Evolutionary conservation across 805 yeast genomes (phyloP).

Genomic region (Ogataea pignaliae): DNA sequence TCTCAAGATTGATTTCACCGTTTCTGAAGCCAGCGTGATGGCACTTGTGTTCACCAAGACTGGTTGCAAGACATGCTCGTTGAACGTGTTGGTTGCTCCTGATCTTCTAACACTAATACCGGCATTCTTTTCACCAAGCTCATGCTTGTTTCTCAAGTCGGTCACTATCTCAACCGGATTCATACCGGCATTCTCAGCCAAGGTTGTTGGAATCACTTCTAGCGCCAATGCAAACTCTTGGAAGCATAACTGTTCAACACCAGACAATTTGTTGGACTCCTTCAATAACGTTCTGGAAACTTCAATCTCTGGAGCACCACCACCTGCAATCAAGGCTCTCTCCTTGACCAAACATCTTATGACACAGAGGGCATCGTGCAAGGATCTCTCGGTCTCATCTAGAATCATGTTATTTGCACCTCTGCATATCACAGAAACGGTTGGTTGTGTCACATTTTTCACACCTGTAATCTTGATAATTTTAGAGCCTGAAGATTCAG

Average conservation of each 20-base stretch:
- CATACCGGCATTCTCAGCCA: slow-evolving; percentile 94
- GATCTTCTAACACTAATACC: slow-evolving; percentile 94
- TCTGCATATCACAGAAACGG: slow-evolving; percentile 87
- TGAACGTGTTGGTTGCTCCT: slow-evolving; percentile 84
- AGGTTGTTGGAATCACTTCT: slow-evolving; percentile 88
- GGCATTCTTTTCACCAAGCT: slow-evolving; percentile 85
- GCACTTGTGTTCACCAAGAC: slow-evolving; percentile 93
- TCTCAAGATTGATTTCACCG: slow-evolving; percentile 91
- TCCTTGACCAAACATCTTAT: slow-evolving; percentile 82
- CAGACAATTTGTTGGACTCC: slow-evolving; percentile 69
- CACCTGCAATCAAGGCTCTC: slow-evolving; percentile 92
- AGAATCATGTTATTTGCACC: slow-evolving; percentile 89
- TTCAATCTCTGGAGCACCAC: slow-evolving; percentile 97
- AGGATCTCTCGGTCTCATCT: slow-evolving; percentile 95
- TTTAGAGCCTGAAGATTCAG: slow-evolving; percentile 83
- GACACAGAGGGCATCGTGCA: slow-evolving; percentile 97
- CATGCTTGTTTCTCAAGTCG: slow-evolving; percentile 87
- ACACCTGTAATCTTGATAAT: slow-evolving; percentile 86
- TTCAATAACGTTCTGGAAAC: slow-evolving; percentile 68
- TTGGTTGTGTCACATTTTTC: slow-evolving; percentile 50
- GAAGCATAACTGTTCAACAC: slow-evolving; percentile 88
- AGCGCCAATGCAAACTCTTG: slow-evolving; percentile 88
- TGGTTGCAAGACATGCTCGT: slow-evolving; percentile 95
- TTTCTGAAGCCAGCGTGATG: slow-evolving; percentile 89
- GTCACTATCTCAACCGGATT: slow-evolving; percentile 90